A percentile compares a stretch with the other conserved stretches of the same genome.
Evolutionary conservation across 768 basidiomycete species (phyloP).

Genomic region (Trichaptum fuscoviolaceum): DNA sequence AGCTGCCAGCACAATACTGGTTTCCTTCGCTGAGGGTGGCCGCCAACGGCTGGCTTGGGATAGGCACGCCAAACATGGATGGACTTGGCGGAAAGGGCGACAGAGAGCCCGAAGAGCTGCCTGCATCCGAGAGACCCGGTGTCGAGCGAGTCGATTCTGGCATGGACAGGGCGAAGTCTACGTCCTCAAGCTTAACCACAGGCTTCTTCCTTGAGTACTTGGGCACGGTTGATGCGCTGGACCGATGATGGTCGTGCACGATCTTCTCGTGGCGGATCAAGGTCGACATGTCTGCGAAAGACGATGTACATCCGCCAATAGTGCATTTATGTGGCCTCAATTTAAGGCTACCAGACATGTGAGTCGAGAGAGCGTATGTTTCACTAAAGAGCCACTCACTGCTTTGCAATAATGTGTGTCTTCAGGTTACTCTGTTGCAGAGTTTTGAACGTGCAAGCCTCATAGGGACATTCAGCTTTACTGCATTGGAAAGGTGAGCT

Average conservation of each 20-base stretch:
- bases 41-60: neutral
- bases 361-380: neutral
- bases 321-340: neutral
- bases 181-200: neutral
- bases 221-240: neutral
- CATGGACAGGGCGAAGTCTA: neutral
- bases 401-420: neutral
- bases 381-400: neutral
- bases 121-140: neutral
- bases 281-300: neutral
- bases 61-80: neutral
- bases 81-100: neutral
- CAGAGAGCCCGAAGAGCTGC: neutral
- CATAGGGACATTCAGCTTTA: slow-evolving; percentile 1
- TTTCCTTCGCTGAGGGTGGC: neutral
- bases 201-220: neutral
- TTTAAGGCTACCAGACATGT: neutral
- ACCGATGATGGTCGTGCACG: neutral
- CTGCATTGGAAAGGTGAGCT: neutral
- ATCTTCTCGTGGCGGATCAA: slow-evolving; percentile 2
- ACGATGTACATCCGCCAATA: neutral
- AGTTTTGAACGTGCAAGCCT: neutral
- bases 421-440: slow-evolving; percentile 1
- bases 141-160: neutral
- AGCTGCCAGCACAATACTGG: neutral